Evolutionary conservation across 805 yeast species (phyloP), one percentile per base, ranked within the genome.

Genomic region (Cyberlindnera americana): DNA sequence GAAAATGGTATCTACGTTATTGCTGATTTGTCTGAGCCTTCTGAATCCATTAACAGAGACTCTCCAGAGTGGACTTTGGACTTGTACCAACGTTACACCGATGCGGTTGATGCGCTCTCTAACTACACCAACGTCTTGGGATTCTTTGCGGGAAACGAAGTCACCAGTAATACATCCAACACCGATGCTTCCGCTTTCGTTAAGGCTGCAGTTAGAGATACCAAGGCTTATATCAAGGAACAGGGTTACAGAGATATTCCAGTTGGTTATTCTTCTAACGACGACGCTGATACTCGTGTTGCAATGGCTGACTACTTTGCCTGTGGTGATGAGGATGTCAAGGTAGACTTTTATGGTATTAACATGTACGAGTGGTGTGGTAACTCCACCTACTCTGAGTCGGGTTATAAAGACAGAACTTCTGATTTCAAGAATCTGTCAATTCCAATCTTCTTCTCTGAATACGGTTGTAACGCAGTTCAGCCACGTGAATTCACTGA

Each of bases 311-410:
- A 82, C 59, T 86, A 78, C 70, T 85, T 86, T 57, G 71, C 83
- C 29, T 86, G 95, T 67, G 95, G 95, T 49, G 73, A 70, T 47
- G 44, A 57, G 24, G 74, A 69, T 22, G 74, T 57, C 30, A 75
- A 72, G 40, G 79, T 81, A 19, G 95, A 84, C 58, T 84, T 84
- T 65, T 84, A 83, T 60, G 93, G 93, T 54, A 77, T 83, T 55
- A 84, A 84, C 68, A 83, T 83, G 87, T 84, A 84, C 66, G 90
- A 83, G 64, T 84, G 95, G 95, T 83, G 93, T 66, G 91, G 91
- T 93, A 83, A 64, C 44, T 69, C 86, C 11, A 61, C 73, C 26
- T 86, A 77, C 61, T 38, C 62, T 41, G 39, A 59, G 10, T 83
- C 91, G 15, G 95, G 95, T 24, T 86, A 82, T 62, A 62, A 65